Evolutionary conservation across 2,329 filamentous ascomycete species (phyloP).

Genomic region (Monilinia laxa): DNA sequence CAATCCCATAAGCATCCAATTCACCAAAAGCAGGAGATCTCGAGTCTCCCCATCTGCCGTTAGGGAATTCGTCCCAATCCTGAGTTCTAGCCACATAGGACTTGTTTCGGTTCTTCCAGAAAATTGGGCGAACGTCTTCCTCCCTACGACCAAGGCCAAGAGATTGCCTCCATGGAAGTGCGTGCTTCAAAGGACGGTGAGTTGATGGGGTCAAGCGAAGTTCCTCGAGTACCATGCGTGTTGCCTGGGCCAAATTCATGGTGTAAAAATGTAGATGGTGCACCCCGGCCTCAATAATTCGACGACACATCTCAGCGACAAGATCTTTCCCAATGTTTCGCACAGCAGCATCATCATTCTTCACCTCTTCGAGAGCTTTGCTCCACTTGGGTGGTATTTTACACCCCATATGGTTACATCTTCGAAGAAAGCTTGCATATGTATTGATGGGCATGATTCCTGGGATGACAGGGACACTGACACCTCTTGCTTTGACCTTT

Average conservation of each 20-base stretch:
- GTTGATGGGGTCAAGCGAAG: conserved; percentile 76
- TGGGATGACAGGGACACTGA: conserved; percentile 78
- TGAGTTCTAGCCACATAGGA: conserved; percentile 94
- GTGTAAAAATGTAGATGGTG: conserved; percentile 96
- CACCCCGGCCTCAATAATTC: conserved; percentile 78
- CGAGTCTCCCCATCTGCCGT: conserved; percentile 97
- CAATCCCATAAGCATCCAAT: conserved; percentile 90
- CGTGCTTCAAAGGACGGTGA: conserved; percentile 77
- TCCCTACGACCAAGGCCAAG: conserved; percentile 83
- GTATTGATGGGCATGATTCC: conserved; percentile 95
- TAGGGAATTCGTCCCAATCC: conserved; percentile 99
- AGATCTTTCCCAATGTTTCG: conserved; percentile 84
- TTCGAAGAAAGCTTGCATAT: conserved; percentile 85
- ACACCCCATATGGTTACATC: conserved; percentile 89
- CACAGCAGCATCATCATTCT: conserved; percentile 93
- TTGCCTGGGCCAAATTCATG: conserved; percentile 96
- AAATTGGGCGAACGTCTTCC: conserved; percentile 96
- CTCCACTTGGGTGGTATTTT: conserved; percentile 80
- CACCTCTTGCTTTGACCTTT: conserved; percentile 81
- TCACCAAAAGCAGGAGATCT: conserved; percentile 95
- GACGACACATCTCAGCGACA: conserved; percentile 86
- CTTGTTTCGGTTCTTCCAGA: conserved; percentile 96
- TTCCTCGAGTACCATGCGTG: conserved; percentile 90
- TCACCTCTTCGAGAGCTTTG: conserved; percentile 81
- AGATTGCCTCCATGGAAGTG: conserved; percentile 95